Base-by-base conservation (phyloP, 1,284 basidiomycete genomes). In the Bjerkandera adusta region DNA sequence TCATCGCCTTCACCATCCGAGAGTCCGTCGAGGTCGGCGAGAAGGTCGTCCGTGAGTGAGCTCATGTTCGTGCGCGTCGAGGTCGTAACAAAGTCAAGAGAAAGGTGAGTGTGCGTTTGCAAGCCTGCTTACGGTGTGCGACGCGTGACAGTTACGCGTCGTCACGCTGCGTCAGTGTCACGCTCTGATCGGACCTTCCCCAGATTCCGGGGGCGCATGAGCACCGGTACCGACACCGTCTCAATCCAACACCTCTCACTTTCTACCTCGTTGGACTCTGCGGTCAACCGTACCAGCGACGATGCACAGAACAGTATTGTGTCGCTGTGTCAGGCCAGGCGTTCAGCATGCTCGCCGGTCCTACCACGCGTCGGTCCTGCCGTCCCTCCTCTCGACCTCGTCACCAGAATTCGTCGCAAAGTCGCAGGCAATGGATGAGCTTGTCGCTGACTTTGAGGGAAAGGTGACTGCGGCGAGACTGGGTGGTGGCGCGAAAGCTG, bases 21-120 rank as follows among this genome's bases (percentile, higher is more conserved):
- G 49, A 89, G 76, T 27, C 80, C 86, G 30, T 90, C 87, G 12
- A 95, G 81, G 65, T 96, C 92, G 34, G 89, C 89, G 21, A 95
- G 73, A 27, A 95, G 82, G 66, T 95, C 92, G 66, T 95, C 86
- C 27, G 89, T 91, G 27, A 93, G 80, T 45, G 78, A 77, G 59
- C 81, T 82, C 88, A 90, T 88, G 36, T 43, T 43, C 43, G 25
- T 30, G 21, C 27, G 39, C 15, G 18, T 15, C 10, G 36, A 12
- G 25, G 40, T 26, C 24, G 18, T 44, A 42, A 27, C 24, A 24
- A 40, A 20, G 40, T 15, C 7, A 16, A 30, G 26, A 2, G 24
- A 35, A 20, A 41, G 43, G 48, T 45, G 16, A 32, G 16, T 20
- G 18, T 24, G 41, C 41, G 41, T 32, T 21, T 30, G 10, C 16